Percentiles rank a stretch among this genome's conserved stretches.
phyloP scores from a whole-genome alignment of 2,329 filamentous ascomycete genomes.

The Claviceps africana region DNA sequence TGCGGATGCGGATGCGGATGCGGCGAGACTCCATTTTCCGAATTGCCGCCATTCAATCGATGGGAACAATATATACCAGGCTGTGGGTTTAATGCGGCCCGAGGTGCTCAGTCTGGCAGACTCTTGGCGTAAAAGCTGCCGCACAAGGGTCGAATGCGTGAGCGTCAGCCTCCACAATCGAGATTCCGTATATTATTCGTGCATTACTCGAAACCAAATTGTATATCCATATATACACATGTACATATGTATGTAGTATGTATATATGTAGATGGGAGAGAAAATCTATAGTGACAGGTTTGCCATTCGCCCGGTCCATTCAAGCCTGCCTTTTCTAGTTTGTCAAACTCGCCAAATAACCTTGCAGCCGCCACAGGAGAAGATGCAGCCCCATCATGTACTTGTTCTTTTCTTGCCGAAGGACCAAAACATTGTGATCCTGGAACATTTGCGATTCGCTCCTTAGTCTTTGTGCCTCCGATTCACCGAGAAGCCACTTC shows the following conservation, averaged over 20 bases:
- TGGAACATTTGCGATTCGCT: constrained; percentile 19
- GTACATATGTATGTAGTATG: too few species aligned
- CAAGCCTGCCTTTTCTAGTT: background rate
- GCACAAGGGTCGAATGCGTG: background rate
- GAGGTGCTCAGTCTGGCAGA: background rate
- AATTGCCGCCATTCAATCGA: too few species aligned
- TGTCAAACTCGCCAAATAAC: constrained; percentile 26
- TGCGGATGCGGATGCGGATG: too few species aligned
- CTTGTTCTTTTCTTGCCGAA: constrained; percentile 23
- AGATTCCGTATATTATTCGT: background rate
- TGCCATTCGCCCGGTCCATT: background rate
- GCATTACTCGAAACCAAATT: background rate
- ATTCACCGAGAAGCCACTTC: constrained; percentile 32
- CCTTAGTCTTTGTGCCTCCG: constrained; percentile 27
- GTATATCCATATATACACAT: background rate
- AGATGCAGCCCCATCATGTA: constrained; percentile 31
- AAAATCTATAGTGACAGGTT: background rate
- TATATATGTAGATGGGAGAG: background rate
- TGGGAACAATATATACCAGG: too few species aligned
- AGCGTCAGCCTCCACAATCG: background rate
- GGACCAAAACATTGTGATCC: constrained; percentile 27
- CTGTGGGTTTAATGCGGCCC: too few species aligned
- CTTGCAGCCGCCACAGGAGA: constrained; percentile 44
- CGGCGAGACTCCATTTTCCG: too few species aligned
- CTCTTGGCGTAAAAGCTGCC: background rate